These are phyloP conservation scores for Sporobolomyces phaffii DNA, from an alignment of 768 basidiomycete genomes.

Conservation along the genomic window DNA sequence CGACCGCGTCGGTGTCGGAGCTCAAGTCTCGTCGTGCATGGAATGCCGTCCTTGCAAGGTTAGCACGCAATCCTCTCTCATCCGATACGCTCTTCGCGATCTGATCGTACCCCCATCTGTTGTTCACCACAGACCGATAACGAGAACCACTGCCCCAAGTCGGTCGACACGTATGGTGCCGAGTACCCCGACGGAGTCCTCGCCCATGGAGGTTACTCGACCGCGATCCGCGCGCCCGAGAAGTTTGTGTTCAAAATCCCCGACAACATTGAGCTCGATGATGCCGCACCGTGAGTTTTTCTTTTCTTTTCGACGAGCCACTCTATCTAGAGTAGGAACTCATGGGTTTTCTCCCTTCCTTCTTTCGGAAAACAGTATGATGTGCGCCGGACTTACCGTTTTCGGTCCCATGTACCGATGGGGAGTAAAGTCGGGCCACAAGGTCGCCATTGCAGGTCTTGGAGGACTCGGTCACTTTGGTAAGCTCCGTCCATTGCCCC, in stretches of 20 bases:
- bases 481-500: too few relatives aligned
- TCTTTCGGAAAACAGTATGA: constrained; percentile 43
- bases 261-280: constrained; percentile 43
- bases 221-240: constrained; percentile 43
- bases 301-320: not conserved
- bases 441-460: constrained; percentile 60
- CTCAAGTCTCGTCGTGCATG: constrained; percentile 43
- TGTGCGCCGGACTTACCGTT: constrained; percentile 47
- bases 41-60: constrained; percentile 30
- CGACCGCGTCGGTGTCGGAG: constrained; percentile 46
- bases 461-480: constrained; percentile 52
- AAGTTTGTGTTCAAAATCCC: constrained; percentile 48
- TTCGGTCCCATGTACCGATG: constrained; percentile 48
- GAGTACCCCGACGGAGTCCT: constrained; percentile 18
- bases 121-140: constrained; percentile 5
- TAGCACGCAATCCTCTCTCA: too few relatives aligned
- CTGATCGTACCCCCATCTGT: not conserved
- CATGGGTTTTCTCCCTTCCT: too few relatives aligned
- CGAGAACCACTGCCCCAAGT: constrained; percentile 39
- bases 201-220: constrained; percentile 46
- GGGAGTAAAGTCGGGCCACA: constrained; percentile 57
- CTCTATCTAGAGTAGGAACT: too few relatives aligned
- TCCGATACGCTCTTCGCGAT: too few relatives aligned
- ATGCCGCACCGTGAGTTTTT: constrained; percentile 38
- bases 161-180: constrained; percentile 37